Evolutionary conservation across 208 protist species (phyloP).

Genomic region (Trypanosoma avium): DNA sequence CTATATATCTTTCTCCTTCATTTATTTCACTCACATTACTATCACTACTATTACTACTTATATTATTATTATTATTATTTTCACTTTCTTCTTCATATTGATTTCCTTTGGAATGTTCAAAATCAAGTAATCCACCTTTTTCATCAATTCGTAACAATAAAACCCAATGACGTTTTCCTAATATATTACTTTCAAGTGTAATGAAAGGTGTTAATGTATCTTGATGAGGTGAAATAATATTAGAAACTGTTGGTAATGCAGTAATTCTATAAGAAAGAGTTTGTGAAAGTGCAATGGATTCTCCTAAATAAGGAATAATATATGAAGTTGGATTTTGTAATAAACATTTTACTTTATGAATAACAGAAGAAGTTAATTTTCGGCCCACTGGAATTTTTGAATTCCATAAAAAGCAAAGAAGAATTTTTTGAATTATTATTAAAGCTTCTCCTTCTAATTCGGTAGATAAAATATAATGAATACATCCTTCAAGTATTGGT

Average conservation of each 20-base stretch:
- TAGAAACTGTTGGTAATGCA: conserved; percentile 13
- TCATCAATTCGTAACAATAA: conserved; percentile 61
- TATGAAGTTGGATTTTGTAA: conserved; percentile 5
- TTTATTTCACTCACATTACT: conserved; percentile 10
- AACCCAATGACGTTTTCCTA: conserved; percentile 21
- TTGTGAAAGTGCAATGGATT: background rate
- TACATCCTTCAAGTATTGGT: conserved; percentile 29
- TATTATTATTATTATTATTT: conserved; percentile 13
- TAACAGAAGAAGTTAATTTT: background rate
- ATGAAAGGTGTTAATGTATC: conserved; percentile 17
- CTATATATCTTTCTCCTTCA: background rate
- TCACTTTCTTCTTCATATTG: too few relatives aligned
- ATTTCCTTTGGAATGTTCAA: conserved; percentile 26
- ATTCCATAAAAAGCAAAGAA: conserved; percentile 27
- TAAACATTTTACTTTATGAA: background rate
- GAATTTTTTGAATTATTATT: conserved; percentile 27
- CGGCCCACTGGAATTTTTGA: background rate
- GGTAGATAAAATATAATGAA: conserved; percentile 51
- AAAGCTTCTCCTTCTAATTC: conserved; percentile 48
- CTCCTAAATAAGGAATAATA: conserved; percentile 11
- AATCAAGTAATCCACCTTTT: conserved; percentile 46
- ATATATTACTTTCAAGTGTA: background rate
- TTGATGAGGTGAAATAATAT: background rate
- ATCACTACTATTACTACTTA: background rate
- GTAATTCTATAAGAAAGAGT: conserved; percentile 7